Percentiles rank a stretch among this genome's conserved stretches.
phyloP scores from a whole-genome alignment of 2,329 filamentous ascomycete species.

The Trichoderma hamatum region DNA sequence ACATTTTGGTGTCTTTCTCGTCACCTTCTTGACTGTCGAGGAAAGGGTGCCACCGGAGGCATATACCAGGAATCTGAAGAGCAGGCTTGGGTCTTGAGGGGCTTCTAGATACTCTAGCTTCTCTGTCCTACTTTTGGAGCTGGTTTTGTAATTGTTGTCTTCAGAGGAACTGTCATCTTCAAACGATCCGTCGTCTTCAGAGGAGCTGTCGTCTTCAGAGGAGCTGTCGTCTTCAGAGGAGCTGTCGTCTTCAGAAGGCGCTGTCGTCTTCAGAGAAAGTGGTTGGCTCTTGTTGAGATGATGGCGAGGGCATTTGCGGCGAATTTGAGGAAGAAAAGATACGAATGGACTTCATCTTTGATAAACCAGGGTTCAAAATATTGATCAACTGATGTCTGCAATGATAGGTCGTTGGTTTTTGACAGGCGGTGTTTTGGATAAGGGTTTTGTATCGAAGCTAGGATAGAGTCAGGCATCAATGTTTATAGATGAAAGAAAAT shows the following conservation, averaged over 20 bases:
- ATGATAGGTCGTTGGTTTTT: not conserved
- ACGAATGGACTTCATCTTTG: not conserved
- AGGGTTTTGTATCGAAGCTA: not conserved
- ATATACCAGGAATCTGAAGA: slow-evolving; percentile 12
- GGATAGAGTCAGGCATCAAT: not conserved
- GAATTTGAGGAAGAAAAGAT: not conserved
- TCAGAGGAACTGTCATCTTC: not conserved
- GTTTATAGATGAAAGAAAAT: not conserved
- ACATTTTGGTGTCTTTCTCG: not conserved
- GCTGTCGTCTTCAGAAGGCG: not conserved
- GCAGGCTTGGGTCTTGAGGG: not conserved
- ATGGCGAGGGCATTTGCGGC: not conserved
- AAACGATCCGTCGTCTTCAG: not conserved
- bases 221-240: not conserved
- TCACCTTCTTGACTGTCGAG: slow-evolving; percentile 17
- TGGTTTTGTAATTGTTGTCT: not conserved
- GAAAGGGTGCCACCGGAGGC: not conserved
- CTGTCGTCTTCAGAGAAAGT: not conserved
- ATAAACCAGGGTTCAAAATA: not conserved
- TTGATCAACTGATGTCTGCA: not conserved
- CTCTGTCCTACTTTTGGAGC: not conserved
- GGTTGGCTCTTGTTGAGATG: not conserved
- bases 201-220: not conserved
- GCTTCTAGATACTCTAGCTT: not conserved
- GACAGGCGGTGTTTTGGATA: too few relatives aligned